Percentiles rank a stretch among this genome's conserved stretches.
phyloP scores from a whole-genome alignment of 352 stramenopile species.

The Phytopythium kandeliae region DNA sequence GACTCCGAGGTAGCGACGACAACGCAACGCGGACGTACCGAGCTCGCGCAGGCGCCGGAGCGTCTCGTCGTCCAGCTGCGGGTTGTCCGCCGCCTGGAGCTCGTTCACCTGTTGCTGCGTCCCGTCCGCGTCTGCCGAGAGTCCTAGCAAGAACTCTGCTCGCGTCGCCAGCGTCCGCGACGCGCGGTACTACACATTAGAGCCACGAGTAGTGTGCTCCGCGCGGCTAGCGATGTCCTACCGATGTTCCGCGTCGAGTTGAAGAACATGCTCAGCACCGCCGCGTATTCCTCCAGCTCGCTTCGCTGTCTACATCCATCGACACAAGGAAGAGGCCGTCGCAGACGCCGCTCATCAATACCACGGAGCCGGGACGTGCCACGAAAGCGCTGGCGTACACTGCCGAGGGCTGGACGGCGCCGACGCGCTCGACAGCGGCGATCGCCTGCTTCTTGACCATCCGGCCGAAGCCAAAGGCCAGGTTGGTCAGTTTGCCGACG shows the following conservation, averaged over 20 bases:
- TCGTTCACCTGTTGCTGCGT: slow-evolving; percentile 53
- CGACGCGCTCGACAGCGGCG: slow-evolving; percentile 70
- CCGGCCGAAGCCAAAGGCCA: slow-evolving; percentile 75
- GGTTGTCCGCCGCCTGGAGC: slow-evolving; percentile 11
- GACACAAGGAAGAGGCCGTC: neutral
- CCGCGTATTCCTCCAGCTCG: slow-evolving; percentile 68
- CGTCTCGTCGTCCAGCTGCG: slow-evolving; percentile 20
- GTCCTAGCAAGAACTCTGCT: slow-evolving; percentile 50
- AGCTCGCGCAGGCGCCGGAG: slow-evolving; percentile 48
- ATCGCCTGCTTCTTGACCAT: slow-evolving; percentile 87
- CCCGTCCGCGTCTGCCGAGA: slow-evolving; percentile 44
- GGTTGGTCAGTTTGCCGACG: slow-evolving; percentile 71
- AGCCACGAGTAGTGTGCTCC: too few species aligned
- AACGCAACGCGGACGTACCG: slow-evolving; percentile 19
- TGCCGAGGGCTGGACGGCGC: slow-evolving; percentile 40
- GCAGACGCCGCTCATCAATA: neutral
- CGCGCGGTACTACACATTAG: too few species aligned
- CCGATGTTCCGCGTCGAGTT: slow-evolving; percentile 66
- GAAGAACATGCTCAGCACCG: slow-evolving; percentile 66
- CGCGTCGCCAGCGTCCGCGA: neutral
- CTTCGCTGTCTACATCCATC: slow-evolving; percentile 26
- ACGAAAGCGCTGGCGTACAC: slow-evolving; percentile 27
- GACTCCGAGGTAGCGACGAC: neutral
- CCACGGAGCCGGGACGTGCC: neutral
- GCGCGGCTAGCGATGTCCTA: too few species aligned